Evolutionary conservation across 1,284 basidiomycete species (phyloP).

Genomic region (Agaricales sp.): DNA sequence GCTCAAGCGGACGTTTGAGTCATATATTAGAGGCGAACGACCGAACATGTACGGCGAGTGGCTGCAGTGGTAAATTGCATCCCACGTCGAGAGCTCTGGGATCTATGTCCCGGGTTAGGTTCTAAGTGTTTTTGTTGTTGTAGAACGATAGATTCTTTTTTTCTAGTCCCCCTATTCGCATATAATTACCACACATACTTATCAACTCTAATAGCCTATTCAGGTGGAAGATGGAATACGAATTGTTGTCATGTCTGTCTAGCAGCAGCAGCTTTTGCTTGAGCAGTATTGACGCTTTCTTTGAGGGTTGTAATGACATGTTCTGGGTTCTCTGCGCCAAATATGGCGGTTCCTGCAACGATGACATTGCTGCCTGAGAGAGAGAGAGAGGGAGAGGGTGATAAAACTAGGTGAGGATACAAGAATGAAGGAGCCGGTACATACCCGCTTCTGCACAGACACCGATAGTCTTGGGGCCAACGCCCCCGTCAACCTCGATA

Average conservation of each 20-base stretch:
- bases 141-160: no score
- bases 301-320: slow-evolving; percentile 71
- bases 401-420: background rate
- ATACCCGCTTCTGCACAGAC: slow-evolving; percentile 85
- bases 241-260: no score
- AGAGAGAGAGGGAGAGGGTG: background rate
- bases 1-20: slow-evolving; percentile 86
- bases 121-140: no score
- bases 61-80: slow-evolving; percentile 49
- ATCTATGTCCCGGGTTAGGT: no score
- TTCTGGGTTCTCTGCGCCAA: slow-evolving; percentile 72
- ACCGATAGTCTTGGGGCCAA: slow-evolving; percentile 85
- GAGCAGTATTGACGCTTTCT: slow-evolving; percentile 59
- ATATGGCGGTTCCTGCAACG: slow-evolving; percentile 96
- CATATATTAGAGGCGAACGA: slow-evolving; percentile 75
- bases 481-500: slow-evolving; percentile 97
- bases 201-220: no score
- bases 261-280: slow-evolving; percentile 30
- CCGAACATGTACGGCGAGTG: slow-evolving; percentile 93
- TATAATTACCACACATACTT: background rate
- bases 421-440: background rate
- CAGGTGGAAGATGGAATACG: no score
- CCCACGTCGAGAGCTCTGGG: no score
- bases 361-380: slow-evolving; percentile 90
- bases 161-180: background rate